phyloP scores from a whole-genome alignment of 441 rosid genomes.

The Adansonia madagascariensis region DNA sequence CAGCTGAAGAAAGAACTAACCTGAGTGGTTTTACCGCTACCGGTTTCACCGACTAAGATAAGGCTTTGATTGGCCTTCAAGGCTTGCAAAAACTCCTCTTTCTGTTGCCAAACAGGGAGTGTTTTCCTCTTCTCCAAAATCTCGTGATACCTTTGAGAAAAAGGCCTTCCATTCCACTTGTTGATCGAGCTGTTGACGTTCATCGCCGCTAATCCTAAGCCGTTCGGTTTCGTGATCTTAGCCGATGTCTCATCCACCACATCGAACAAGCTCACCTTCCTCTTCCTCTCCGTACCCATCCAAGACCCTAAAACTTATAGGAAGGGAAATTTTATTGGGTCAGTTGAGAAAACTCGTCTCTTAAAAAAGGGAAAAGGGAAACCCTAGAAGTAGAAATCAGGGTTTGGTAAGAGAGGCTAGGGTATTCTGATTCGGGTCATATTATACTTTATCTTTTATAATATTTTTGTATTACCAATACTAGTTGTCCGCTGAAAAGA shows the following conservation, averaged over 20 bases:
- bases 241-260: constrained; percentile 76
- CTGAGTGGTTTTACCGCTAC: constrained; percentile 99
- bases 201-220: constrained; percentile 31
- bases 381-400: too few relatives aligned
- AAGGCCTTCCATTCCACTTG: constrained; percentile 83
- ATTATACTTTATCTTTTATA: too few relatives aligned
- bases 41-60: constrained; percentile 92
- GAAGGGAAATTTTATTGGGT: constrained; percentile 11
- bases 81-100: constrained; percentile 72
- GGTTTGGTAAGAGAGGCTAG: too few relatives aligned
- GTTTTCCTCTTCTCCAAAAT: constrained; percentile 85
- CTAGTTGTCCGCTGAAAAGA: too few relatives aligned
- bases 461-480: too few relatives aligned
- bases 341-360: not conserved
- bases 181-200: constrained; percentile 48
- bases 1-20: constrained; percentile 37
- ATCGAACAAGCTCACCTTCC: constrained; percentile 92
- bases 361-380: too few relatives aligned
- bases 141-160: constrained; percentile 71
- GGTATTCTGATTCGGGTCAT: too few relatives aligned
- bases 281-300: constrained; percentile 98
- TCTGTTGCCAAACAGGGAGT: constrained; percentile 94
- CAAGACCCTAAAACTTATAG: constrained; percentile 10
- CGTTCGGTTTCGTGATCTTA: constrained; percentile 52
- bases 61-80: constrained; percentile 66